Evolutionary conservation across 768 basidiomycete genomes (phyloP).

Genomic region (Tricholoma flavovirens): DNA sequence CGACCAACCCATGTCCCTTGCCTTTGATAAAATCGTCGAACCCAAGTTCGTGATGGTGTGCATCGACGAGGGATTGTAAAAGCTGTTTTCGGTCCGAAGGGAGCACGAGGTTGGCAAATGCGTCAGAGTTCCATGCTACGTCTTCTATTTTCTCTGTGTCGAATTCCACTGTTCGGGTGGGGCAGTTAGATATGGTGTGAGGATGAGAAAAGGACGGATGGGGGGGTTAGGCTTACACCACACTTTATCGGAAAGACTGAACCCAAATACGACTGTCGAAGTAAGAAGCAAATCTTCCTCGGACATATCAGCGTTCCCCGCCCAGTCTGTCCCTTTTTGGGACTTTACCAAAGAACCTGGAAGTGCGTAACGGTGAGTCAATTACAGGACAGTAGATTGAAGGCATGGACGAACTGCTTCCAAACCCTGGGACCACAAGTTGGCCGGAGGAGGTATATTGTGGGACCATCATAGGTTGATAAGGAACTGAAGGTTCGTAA

Average conservation of each 20-base stretch:
- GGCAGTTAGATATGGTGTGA: constrained; percentile 25
- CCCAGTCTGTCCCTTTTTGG: neutral
- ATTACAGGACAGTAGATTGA: neutral
- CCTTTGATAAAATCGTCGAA: constrained; percentile 61
- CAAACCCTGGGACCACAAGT: neutral
- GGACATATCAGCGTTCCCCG: constrained; percentile 29
- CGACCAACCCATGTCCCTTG: constrained; percentile 48
- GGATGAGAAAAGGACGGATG: neutral
- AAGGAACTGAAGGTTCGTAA: neutral
- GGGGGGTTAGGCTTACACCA: constrained; percentile 55
- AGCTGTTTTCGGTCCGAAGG: constrained; percentile 47
- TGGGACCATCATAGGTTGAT: neutral
- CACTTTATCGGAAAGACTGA: constrained; percentile 52
- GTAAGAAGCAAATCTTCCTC: constrained; percentile 53
- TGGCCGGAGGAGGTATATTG: neutral
- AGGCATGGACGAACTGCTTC: constrained; percentile 4
- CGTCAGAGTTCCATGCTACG: constrained; percentile 53
- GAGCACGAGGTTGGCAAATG: constrained; percentile 58
- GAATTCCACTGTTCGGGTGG: constrained; percentile 45
- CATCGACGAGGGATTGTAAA: constrained; percentile 51
- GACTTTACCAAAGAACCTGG: constrained; percentile 19
- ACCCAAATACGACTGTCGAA: constrained; percentile 54
- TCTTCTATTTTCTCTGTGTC: constrained; percentile 47
- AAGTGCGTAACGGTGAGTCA: neutral
- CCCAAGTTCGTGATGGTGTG: constrained; percentile 46